Base-by-base conservation (phyloP, 2,329 filamentous ascomycete species). In the Trichoderma oligosporum region DNA sequence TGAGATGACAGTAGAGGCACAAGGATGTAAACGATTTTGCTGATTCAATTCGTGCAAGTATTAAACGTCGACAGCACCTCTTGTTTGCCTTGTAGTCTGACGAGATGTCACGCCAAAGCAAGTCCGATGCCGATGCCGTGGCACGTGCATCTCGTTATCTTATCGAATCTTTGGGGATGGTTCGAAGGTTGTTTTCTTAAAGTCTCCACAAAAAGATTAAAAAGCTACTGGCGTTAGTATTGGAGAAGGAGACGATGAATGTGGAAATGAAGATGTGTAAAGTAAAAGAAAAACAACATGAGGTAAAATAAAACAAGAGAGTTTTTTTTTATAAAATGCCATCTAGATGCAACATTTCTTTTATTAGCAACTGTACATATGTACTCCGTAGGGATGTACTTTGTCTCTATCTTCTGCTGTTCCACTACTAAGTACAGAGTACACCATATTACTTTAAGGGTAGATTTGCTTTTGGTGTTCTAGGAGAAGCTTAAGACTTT, bases 101-200 rank as follows among this genome's bases (percentile, higher is more conserved):
- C 44, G 53, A 41, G 42, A 56, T 56, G 54, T 57, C 54, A 57
- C 54, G 54, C 45, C 54, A 44, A 38, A 49, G 54, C 54, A 42
- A 41, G 45, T 49, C 45, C 45, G 54, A 42, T 16, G 54, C 45
- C 45, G 54, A 42, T 16, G 54, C 29, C 38, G 45, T 44, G 54
- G 54, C 54, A 57, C 54, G 54, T 57, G 54, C 45, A 47, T 45
- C 14, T 12, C 18, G 12, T 51, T 57, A 57, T 57, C 54, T 57
- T 57, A 57, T 57, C 54, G 42, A 29, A 39, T 29, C 24, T 48
- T 25, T 45, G n/a, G 35, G 14, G 35, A 4, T n/a, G 9, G 12
- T 8, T 11, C n/a, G n/a, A n/a, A 54, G n/a, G 14, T 2, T 41
- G 7, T 7, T 20, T 22, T 22, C 11, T 22, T 9, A 22, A 18